Evolutionary conservation across 169 alveolate genomes (phyloP).

Genomic region (Babesia divergens): DNA sequence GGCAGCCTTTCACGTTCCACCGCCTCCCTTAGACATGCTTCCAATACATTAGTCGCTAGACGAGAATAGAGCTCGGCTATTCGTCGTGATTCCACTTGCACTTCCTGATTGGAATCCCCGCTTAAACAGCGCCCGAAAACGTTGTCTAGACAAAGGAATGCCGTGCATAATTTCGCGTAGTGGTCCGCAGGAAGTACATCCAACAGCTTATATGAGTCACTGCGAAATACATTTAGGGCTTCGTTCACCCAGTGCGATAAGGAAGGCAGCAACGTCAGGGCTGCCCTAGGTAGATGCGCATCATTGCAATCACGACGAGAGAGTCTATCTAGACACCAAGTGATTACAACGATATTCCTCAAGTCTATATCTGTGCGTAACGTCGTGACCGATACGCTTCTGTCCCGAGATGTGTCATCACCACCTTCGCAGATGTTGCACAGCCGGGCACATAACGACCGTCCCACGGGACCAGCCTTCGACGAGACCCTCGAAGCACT

Average conservation of each 20-base stretch:
- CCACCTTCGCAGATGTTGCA: slow-evolving; percentile 4
- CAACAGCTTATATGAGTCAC: not conserved
- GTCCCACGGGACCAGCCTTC: not conserved
- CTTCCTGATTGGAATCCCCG: not conserved
- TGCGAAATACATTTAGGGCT: not conserved
- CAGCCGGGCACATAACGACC: slow-evolving; percentile 26
- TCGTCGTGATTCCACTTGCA: no score
- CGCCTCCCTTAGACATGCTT: not conserved
- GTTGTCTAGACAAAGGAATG: not conserved
- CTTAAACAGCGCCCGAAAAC: not conserved
- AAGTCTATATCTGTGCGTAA: not conserved
- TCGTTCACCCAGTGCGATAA: slow-evolving; percentile 7
- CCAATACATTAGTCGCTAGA: not conserved
- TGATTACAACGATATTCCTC: not conserved
- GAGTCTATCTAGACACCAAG: slow-evolving; percentile 3
- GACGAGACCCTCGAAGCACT: slow-evolving; percentile 1
- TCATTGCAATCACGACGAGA: slow-evolving; percentile 1
- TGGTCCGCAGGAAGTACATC: slow-evolving; percentile 1
- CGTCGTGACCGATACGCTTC: not conserved
- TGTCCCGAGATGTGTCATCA: not conserved
- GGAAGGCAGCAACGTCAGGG: not conserved
- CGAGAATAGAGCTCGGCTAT: no score
- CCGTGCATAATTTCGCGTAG: slow-evolving; percentile 24
- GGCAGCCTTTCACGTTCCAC: not conserved
- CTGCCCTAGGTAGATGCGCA: not conserved